phyloP scores from a whole-genome alignment of 148 eudicot species.

The Vaccinium macrocarpon region DNA sequence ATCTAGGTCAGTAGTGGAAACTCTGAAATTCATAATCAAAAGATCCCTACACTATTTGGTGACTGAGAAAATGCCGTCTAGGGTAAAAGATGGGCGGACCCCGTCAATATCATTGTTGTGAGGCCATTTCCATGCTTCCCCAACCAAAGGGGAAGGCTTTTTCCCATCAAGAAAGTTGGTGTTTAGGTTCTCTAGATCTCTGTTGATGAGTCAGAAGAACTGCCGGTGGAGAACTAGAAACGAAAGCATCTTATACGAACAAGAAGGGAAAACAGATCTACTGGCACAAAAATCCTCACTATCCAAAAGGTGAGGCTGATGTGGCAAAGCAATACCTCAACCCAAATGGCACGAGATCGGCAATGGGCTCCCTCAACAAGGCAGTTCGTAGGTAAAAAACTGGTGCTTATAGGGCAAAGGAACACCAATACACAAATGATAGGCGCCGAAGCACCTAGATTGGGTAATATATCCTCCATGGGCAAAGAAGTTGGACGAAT shows the following conservation, averaged over 20 bases:
- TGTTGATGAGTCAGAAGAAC: background rate
- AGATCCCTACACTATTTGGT: background rate
- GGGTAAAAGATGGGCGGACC: background rate
- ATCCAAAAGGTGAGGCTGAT: no score
- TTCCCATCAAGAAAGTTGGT: background rate
- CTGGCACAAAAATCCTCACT: no score
- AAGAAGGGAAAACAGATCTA: no score
- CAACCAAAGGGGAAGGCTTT: background rate
- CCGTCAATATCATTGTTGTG: background rate
- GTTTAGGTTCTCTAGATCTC: background rate
- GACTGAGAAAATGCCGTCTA: background rate
- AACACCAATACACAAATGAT: no score
- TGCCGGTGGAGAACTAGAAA: background rate
- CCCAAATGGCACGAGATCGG: no score
- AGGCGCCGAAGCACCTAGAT: no score
- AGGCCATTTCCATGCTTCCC: background rate
- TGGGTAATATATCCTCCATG: background rate
- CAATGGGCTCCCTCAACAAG: no score
- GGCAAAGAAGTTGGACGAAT: background rate
- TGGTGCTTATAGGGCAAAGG: no score
- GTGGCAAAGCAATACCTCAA: no score
- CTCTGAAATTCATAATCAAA: background rate
- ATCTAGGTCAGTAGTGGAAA: background rate
- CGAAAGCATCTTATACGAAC: no score
- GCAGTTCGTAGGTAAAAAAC: no score